These are phyloP conservation scores for Chrysosporium queenslandicum DNA, from an alignment of 2,329 filamentous ascomycete genomes.

Conservation along the genomic window DNA sequence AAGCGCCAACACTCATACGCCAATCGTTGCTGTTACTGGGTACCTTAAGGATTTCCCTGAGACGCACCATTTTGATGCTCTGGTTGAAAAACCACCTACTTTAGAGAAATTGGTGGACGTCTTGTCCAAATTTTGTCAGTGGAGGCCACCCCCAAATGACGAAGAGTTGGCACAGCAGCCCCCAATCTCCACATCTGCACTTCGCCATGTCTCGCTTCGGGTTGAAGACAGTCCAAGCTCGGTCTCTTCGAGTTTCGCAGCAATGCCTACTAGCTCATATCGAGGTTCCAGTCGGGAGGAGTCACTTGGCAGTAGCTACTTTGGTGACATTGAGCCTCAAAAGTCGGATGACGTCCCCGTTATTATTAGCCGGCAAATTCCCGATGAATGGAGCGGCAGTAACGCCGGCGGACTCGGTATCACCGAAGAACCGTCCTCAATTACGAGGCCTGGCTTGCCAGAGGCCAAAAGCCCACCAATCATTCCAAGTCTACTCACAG, in stretches of 20 bases:
- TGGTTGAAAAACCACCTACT: constrained; percentile 95
- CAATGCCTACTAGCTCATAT: constrained; percentile 63
- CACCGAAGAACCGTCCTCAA: constrained; percentile 44
- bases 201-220: constrained; percentile 54
- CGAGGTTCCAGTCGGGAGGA: constrained; percentile 73
- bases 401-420: constrained; percentile 51
- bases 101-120: constrained; percentile 84
- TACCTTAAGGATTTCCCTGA: constrained; percentile 96
- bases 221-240: constrained; percentile 75
- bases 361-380: constrained; percentile 61
- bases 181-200: constrained; percentile 50
- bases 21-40: constrained; percentile 91
- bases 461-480: constrained; percentile 24
- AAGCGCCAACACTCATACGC: constrained; percentile 87
- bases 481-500: constrained; percentile 48
- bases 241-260: constrained; percentile 60
- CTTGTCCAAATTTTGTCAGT: constrained; percentile 77
- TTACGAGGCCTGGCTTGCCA: constrained; percentile 11
- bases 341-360: constrained; percentile 69
- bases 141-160: constrained; percentile 67
- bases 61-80: constrained; percentile 86
- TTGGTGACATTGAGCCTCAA: constrained; percentile 73
- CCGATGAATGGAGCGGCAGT: constrained; percentile 57
- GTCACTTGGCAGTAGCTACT: constrained; percentile 71
- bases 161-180: constrained; percentile 44